Percentiles rank a stretch among this genome's conserved stretches.
Conservation (phyloP, 2,329 filamentous ascomycete species). For the Apiospora sp. region DNA sequence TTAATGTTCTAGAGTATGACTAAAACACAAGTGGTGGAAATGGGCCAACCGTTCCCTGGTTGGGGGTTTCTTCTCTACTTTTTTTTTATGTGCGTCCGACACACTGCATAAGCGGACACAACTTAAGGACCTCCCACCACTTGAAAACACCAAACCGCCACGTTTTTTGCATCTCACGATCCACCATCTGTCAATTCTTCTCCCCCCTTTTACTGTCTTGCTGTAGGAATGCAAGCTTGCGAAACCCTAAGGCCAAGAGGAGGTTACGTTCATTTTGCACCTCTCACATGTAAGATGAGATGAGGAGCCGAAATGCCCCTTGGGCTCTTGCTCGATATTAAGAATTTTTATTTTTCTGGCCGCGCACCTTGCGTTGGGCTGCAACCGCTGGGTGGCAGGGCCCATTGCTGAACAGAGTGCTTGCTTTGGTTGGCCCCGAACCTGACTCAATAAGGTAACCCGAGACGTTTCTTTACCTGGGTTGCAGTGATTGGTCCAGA, state of each 20-base stretch:
- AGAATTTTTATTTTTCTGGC: background rate
- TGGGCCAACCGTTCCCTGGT: background rate
- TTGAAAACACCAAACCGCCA: slow-evolving; percentile 11
- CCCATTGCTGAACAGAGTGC: slow-evolving; percentile 12
- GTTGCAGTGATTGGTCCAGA: background rate
- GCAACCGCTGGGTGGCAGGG: slow-evolving; percentile 2
- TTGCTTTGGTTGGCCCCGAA: background rate
- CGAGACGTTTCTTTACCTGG: background rate
- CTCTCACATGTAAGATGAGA: slow-evolving; percentile 9
- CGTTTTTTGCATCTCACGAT: slow-evolving; percentile 6
- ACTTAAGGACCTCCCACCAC: background rate
- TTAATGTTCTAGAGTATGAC: background rate
- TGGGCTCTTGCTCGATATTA: slow-evolving; percentile 12
- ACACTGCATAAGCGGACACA: background rate
- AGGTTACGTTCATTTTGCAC: slow-evolving; percentile 13
- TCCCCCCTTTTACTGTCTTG: background rate
- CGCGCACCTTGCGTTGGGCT: slow-evolving; percentile 11
- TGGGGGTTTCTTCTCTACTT: background rate
- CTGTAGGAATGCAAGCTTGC: background rate
- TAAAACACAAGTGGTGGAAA: background rate
- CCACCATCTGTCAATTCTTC: background rate
- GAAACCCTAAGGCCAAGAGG: background rate
- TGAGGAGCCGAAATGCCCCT: slow-evolving; percentile 16
- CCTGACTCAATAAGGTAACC: slow-evolving; percentile 15
- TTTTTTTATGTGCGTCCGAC: background rate